Evolutionary conservation across 2,329 filamentous ascomycete genomes (phyloP).

Genomic region (Chaetomium strumarium): DNA sequence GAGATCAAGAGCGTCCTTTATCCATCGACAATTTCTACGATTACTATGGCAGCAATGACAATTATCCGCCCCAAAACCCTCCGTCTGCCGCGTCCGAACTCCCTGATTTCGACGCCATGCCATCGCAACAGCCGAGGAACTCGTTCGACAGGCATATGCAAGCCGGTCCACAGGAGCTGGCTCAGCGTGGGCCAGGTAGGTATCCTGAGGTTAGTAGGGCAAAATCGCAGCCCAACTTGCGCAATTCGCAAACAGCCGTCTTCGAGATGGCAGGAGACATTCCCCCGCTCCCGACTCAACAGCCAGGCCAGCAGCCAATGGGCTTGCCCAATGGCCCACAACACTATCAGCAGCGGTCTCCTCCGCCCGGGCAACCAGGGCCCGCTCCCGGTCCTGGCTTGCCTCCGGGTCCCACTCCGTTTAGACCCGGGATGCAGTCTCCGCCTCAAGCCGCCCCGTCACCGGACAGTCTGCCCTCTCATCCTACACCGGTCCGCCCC

Average conservation of each 20-base stretch:
- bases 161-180: constrained; percentile 33
- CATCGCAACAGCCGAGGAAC: constrained; percentile 31
- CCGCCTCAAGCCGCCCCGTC: constrained; percentile 31
- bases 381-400: constrained; percentile 16
- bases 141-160: constrained; percentile 47
- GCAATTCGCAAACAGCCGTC: constrained; percentile 58
- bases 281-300: constrained; percentile 45
- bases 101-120: constrained; percentile 41
- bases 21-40: constrained; percentile 51
- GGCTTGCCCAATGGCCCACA: constrained; percentile 19
- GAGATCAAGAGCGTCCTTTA: constrained; percentile 29
- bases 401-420: constrained; percentile 21
- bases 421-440: constrained; percentile 18
- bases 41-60: constrained; percentile 42
- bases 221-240: constrained; percentile 62
- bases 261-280: constrained; percentile 68
- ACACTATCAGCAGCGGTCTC: constrained; percentile 7
- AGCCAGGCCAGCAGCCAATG: constrained; percentile 24
- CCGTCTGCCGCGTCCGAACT: constrained; percentile 27
- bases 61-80: constrained; percentile 29
- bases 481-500: constrained; percentile 57
- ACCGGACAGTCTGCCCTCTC: constrained; percentile 48
- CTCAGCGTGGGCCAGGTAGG: constrained; percentile 46
- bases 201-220: constrained; percentile 52
- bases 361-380: constrained; percentile 14